A percentile compares a stretch with the other conserved stretches of the same genome.
These are phyloP conservation scores for Eutrema yunnanense DNA, from an alignment of 345 rosid genomes.

Conservation along the genomic window DNA sequence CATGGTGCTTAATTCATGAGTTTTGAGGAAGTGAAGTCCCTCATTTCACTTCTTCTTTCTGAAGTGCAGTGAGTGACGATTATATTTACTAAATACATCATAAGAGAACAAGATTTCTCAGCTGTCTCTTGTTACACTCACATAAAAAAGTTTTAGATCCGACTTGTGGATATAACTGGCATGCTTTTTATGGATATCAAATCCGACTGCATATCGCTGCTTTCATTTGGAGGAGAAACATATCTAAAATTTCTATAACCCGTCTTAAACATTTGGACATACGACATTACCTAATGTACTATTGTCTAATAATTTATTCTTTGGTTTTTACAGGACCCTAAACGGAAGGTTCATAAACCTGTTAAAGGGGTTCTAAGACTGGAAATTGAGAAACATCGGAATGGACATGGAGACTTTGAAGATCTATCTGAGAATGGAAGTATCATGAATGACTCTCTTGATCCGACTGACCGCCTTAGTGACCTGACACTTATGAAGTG, in stretches of 20 bases:
- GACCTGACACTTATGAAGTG: constrained; percentile 53
- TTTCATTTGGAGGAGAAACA: constrained; percentile 8
- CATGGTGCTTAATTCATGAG: background rate
- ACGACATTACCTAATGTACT: background rate
- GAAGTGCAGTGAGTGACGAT: constrained; percentile 5
- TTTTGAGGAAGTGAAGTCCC: background rate
- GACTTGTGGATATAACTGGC: background rate
- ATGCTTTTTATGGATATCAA: background rate
- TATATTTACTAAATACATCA: background rate
- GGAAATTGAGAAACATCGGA: constrained; percentile 93
- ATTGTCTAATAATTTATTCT: background rate
- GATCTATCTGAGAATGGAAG: constrained; percentile 86
- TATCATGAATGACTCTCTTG: constrained; percentile 75
- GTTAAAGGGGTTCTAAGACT: constrained; percentile 84
- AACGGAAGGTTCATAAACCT: constrained; percentile 88
- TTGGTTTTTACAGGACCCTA: constrained; percentile 65
- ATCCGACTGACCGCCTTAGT: constrained; percentile 50
- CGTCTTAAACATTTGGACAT: background rate
- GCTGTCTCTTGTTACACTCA: background rate
- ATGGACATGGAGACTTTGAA: constrained; percentile 60
- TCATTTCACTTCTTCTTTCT: background rate
- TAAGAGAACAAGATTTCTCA: background rate
- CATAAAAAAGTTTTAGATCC: background rate
- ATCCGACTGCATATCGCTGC: background rate
- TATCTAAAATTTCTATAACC: background rate